These are phyloP conservation scores for Chloris gayana DNA, from an alignment of 176 grass and related monocot species.

Conservation along the genomic window DNA sequence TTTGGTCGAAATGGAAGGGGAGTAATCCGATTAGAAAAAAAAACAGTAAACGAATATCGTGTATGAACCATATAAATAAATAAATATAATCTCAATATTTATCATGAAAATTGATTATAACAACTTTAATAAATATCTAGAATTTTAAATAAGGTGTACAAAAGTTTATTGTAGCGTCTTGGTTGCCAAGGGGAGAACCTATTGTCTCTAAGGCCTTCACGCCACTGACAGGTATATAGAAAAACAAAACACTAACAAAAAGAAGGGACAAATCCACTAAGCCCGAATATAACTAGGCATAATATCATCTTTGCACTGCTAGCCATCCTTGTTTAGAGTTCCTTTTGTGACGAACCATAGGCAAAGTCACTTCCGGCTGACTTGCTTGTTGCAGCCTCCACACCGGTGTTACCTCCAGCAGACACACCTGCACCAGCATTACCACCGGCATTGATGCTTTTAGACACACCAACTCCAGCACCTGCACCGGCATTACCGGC, in stretches of 20 bases:
- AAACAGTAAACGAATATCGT: background rate
- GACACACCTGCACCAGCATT: background rate
- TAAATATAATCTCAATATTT: background rate
- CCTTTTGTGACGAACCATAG: constrained; percentile 11
- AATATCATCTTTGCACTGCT: background rate
- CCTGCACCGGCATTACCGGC: background rate
- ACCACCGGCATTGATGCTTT: background rate
- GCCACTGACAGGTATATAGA: background rate
- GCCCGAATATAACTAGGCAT: background rate
- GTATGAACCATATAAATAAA: background rate
- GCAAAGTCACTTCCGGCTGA: background rate
- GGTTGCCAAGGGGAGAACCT: background rate
- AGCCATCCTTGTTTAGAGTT: background rate
- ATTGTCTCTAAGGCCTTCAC: background rate
- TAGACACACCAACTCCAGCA: background rate
- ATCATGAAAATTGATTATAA: background rate
- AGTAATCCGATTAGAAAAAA: too few species aligned
- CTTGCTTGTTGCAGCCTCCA: background rate
- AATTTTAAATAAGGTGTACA: background rate
- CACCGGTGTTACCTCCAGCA: background rate
- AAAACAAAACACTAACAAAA: background rate
- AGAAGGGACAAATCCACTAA: background rate
- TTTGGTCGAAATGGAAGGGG: too few species aligned
- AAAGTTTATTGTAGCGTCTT: background rate
- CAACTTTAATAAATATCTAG: background rate